These are phyloP conservation scores for Globisporangium yorkense DNA, from an alignment of 352 stramenopile genomes.

Conservation along the genomic window DNA sequence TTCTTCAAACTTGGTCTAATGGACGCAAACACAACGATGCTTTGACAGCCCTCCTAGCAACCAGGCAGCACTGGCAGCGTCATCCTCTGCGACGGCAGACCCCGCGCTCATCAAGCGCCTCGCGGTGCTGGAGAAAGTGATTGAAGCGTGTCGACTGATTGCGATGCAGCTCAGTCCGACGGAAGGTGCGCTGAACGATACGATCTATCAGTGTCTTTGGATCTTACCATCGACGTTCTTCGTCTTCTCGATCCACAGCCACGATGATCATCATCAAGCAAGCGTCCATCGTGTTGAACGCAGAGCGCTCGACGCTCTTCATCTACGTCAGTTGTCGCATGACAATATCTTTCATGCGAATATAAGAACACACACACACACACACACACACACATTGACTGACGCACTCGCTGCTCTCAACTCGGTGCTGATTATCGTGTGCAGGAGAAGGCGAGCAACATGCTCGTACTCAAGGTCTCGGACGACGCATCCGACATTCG, in stretches of 20 bases:
- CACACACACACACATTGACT: not conserved
- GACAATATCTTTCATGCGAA: not conserved
- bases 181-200: constrained; percentile 26
- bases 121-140: constrained; percentile 67
- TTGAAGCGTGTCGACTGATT: constrained; percentile 74
- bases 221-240: not conserved
- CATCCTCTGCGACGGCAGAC: constrained; percentile 18
- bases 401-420: not conserved
- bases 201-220: not conserved
- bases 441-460: constrained; percentile 67
- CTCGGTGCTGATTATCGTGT: not conserved
- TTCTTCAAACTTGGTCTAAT: not conserved
- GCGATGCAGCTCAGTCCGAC: constrained; percentile 68
- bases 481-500: constrained; percentile 84
- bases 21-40: not conserved
- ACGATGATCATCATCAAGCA: constrained; percentile 85
- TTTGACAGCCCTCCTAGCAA: constrained; percentile 9
- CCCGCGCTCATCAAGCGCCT: constrained; percentile 49
- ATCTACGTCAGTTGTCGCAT: constrained; percentile 47
- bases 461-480: constrained; percentile 82
- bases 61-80: not conserved
- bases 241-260: constrained; percentile 21
- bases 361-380: no score
- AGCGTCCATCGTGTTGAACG: constrained; percentile 83
- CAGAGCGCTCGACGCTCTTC: constrained; percentile 88